phyloP scores from a whole-genome alignment of 83 land plant species.

The Picea engelmannii region DNA sequence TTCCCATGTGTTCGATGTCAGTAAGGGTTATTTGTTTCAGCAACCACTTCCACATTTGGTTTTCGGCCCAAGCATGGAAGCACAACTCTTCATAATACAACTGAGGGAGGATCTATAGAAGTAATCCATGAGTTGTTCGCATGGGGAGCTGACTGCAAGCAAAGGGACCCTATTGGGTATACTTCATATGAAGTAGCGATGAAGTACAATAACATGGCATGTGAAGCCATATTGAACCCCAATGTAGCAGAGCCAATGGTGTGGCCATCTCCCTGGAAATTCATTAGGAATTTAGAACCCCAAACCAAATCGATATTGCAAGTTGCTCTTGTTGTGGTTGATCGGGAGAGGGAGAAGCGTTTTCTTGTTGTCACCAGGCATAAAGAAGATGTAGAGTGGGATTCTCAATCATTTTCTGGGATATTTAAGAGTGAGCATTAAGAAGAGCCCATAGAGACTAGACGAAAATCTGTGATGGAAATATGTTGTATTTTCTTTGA shows the following conservation, averaged over 20 bases:
- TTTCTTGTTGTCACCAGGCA: background rate
- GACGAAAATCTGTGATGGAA: conserved; percentile 12
- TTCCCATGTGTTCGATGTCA: too few relatives aligned
- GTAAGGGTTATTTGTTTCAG: conserved; percentile 24
- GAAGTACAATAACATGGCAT: conserved; percentile 25
- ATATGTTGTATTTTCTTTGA: conserved; percentile 91
- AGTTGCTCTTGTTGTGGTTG: conserved; percentile 24
- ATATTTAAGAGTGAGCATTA: too few relatives aligned
- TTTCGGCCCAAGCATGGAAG: conserved; percentile 16
- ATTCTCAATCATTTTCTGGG: too few relatives aligned
- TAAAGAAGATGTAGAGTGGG: too few relatives aligned
- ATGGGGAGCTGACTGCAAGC: conserved; percentile 40
- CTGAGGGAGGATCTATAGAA: conserved; percentile 35
- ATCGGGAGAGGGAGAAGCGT: conserved; percentile 22
- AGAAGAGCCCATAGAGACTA: too few relatives aligned
- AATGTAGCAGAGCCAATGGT: conserved; percentile 30
- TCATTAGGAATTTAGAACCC: conserved; percentile 29
- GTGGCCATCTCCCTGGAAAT: conserved; percentile 43
- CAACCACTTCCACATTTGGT: conserved; percentile 16
- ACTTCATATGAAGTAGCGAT: conserved; percentile 24
- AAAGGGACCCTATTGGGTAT: conserved; percentile 16
- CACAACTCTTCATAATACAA: conserved; percentile 37
- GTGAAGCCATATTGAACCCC: conserved; percentile 35
- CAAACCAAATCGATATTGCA: conserved; percentile 23
- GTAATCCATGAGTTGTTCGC: conserved; percentile 31